Percentiles rank a stretch among this genome's conserved stretches.
phyloP scores from a whole-genome alignment of 2,329 filamentous ascomycete species.

The Didymella lethalis region DNA sequence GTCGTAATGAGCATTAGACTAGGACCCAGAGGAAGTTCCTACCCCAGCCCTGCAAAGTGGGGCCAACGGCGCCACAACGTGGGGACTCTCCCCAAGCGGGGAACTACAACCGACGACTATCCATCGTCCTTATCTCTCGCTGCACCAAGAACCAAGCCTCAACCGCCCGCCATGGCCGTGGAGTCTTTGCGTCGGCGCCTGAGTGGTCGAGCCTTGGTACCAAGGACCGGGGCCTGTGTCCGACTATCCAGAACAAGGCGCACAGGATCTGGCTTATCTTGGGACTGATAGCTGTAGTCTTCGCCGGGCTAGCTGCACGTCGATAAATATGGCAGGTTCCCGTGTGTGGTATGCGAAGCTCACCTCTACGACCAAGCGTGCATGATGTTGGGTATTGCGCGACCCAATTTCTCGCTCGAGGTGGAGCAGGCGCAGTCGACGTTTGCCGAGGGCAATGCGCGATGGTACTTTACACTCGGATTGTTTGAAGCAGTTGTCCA shows the following conservation, averaged over 20 bases:
- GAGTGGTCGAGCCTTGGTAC: conserved; percentile 11
- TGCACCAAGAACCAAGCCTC: background rate
- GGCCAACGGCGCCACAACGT: conserved; percentile 1
- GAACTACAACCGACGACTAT: conserved; percentile 8
- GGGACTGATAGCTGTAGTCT: conserved; percentile 17
- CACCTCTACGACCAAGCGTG: no score
- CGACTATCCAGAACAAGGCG: conserved; percentile 1
- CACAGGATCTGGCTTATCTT: conserved; percentile 21
- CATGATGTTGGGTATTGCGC: conserved; percentile 45
- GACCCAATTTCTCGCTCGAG: conserved; percentile 50
- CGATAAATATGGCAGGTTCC: conserved; percentile 12
- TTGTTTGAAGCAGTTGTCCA: background rate
- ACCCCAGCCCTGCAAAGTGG: background rate
- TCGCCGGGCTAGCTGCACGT: conserved; percentile 2
- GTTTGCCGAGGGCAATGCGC: conserved; percentile 53
- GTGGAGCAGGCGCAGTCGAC: conserved; percentile 57
- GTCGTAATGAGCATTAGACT: no score
- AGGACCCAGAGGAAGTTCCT: background rate
- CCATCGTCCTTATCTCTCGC: conserved; percentile 17
- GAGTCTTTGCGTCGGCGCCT: conserved; percentile 3
- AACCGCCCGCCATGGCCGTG: conserved; percentile 1
- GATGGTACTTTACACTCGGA: conserved; percentile 35
- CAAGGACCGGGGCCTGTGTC: conserved; percentile 3
- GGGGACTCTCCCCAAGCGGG: conserved; percentile 19
- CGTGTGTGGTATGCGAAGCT: no score